Conservation (phyloP, 2,329 filamentous ascomycete species). For the Diplocarpon mali region DNA sequence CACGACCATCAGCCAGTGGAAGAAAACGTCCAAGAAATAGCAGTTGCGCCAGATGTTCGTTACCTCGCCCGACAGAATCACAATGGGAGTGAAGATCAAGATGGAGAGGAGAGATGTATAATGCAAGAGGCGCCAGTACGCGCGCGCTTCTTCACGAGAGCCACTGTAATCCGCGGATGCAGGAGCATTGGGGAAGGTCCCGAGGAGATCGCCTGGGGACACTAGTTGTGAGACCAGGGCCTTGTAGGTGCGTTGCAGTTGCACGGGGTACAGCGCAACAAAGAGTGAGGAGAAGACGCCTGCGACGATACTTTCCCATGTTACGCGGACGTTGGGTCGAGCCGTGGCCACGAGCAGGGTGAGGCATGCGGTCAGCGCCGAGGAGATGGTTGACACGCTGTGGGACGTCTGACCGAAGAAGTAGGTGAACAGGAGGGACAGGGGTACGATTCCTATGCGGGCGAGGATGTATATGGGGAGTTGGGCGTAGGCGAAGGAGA, state of each 20-base stretch:
- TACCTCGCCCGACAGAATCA: constrained; percentile 38
- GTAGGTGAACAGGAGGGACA: constrained; percentile 37
- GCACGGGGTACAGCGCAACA: constrained; percentile 39
- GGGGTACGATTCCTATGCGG: constrained; percentile 38
- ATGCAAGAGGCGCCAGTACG: constrained; percentile 40
- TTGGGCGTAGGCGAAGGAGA: constrained; percentile 41
- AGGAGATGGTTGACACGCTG: constrained; percentile 37
- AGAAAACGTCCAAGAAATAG: constrained; percentile 42
- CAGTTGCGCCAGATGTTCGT: constrained; percentile 38
- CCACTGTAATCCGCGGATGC: constrained; percentile 23
- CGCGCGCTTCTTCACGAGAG: constrained; percentile 35
- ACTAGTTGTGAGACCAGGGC: constrained; percentile 33
- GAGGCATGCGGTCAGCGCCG: constrained; percentile 38
- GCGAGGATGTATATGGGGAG: constrained; percentile 41
- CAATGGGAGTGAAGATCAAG: constrained; percentile 36
- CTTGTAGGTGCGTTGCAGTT: constrained; percentile 39
- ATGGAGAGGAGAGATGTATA: constrained; percentile 40
- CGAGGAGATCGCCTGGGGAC: constrained; percentile 34
- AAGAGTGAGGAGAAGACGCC: constrained; percentile 42
- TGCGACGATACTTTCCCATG: constrained; percentile 39
- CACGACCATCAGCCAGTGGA: constrained; percentile 42
- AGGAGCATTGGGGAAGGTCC: constrained; percentile 23
- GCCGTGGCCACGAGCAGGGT: constrained; percentile 38
- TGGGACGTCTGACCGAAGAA: constrained; percentile 35
- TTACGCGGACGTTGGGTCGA: constrained; percentile 35